Evolutionary conservation across 768 basidiomycete species (phyloP), one percentile per base, ranked within the genome.

Genomic region (Panaeolus cyanescens): DNA sequence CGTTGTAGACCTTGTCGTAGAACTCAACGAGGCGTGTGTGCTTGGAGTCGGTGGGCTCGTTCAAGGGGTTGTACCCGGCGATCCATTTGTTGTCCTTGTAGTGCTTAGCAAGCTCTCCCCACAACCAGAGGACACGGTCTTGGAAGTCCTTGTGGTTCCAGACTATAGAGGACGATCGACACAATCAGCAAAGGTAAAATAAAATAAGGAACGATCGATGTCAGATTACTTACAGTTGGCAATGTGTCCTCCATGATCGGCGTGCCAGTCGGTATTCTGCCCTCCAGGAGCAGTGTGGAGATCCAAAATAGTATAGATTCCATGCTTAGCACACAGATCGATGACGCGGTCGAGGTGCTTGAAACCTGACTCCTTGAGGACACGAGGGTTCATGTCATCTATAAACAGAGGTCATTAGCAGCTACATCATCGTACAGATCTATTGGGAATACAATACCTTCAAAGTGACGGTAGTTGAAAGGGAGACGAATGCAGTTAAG

Each of bases 131-230:
- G 9, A 82, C 74, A 1, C 92, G 85, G 72, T 94, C 90, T 71
- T 93, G 92, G 80, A 92, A 90, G 71, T 93, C 91, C 65, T 86
- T 92, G 80, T 93, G 89, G 55, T 83, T 83, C 90, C 90, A 94
- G 79, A 93, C 86, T 83, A 56, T 2, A 32, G 12, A 40, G 15
- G 25, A 31, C 34, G 3, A 17, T 1, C 30, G 22, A 15, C 34
- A 32, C 10, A 40, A 45, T 37, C n/a, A 54, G 30, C 28, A 25
- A 33, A 34, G 10, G 10, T 4, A 13, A 50, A 45, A 15, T 15
- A 25, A 53, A 36, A 37, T 22, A 3, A 60, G 4, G 19, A 22
- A 30, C 45, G 45, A 50, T 30, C 45, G 45, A 50, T 10, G 22
- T 9, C 15, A 25, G 3, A 28, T 12, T 33, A 67, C 78, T 45